Evolutionary conservation across 2,329 filamentous ascomycete species (phyloP), one percentile per base, ranked within the genome.

Genomic region (Graphilbum sp.): DNA sequence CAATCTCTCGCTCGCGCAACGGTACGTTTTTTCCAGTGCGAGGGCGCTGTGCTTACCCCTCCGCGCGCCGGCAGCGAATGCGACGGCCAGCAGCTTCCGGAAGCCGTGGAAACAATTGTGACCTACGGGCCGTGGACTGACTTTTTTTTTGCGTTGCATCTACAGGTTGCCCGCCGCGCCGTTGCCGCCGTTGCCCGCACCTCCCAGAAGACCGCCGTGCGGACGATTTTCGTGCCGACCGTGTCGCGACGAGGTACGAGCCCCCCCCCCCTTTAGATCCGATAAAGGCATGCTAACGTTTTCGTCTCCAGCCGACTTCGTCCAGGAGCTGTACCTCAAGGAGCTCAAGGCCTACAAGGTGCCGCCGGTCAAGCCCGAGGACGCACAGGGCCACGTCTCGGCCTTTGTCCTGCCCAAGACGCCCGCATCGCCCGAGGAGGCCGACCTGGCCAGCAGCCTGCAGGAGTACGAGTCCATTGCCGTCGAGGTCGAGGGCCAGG

Each of bases 301-400:
- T 24, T 12, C 20, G 12, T 13, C 20, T 37, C 47, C 57, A 96
- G 90, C 84, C 75, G 90, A 98, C 63, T 76, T 94, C 54, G 84
- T 98, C 53, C 90, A 96, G 66, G 88, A 96, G 60, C 75, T 98
- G 57, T 98, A 98, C 72, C 77, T 98, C 52, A 81, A 79, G 62
- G 87, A 96, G 66, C 77, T 98, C 58, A 90, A 88, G 67, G 75
- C 76, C 63, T 96, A 94, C 80, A 96, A 96, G 75, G 67, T 78
- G 47, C 68, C 82, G 41, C 67, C 75, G 49, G 59, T 88, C 65
- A 94, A 95, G 72, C 71, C 85, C 47, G 74, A 75, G 53, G 90
- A 96, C 56, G 69, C 87, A 56, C 79, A 88, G 51, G 87, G 84
- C 57, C 81, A 93, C 52, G 90, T 96, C 52, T 82, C 90, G 60